Conservation (phyloP, 2,329 filamentous ascomycete genomes). For the Calonectria crousiana region DNA sequence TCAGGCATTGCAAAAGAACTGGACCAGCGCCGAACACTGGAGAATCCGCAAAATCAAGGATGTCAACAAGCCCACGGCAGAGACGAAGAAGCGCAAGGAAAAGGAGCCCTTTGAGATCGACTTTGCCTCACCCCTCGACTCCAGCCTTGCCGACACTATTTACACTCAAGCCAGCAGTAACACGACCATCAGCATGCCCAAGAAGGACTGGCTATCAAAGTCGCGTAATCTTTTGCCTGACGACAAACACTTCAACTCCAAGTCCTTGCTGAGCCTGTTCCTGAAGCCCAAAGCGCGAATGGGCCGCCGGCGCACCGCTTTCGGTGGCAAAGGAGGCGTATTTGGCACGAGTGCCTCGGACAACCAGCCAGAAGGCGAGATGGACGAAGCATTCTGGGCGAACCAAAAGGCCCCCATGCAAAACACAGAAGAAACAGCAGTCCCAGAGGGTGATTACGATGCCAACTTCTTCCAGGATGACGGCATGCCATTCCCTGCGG, state of each 20-base stretch:
- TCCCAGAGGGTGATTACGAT: constrained; percentile 85
- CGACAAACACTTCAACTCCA: constrained; percentile 98
- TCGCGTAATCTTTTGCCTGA: constrained; percentile 93
- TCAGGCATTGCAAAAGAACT: constrained; percentile 95
- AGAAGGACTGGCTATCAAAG: constrained; percentile 96
- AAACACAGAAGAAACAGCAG: constrained; percentile 64
- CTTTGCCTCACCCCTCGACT: constrained; percentile 81
- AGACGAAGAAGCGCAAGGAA: constrained; percentile 82
- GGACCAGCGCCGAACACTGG: constrained; percentile 99
- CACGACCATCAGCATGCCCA: constrained; percentile 85
- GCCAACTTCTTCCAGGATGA: constrained; percentile 98
- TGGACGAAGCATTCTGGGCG: constrained; percentile 98
- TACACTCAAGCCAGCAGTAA: constrained; percentile 87
- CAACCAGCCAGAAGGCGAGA: constrained; percentile 76
- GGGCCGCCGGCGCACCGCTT: constrained; percentile 71
- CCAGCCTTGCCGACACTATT: constrained; percentile 78
- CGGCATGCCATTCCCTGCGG: constrained; percentile 75
- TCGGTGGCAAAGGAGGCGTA: constrained; percentile 56
- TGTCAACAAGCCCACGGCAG: constrained; percentile 71
- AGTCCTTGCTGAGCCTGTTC: constrained; percentile 89
- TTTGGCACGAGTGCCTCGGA: constrained; percentile 59
- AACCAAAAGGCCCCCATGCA: constrained; percentile 70
- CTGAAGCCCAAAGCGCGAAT: constrained; percentile 93
- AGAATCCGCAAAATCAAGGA: constrained; percentile 94
- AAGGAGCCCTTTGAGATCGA: constrained; percentile 97